A percentile compares a stretch with the other conserved stretches of the same genome.
phyloP scores from a whole-genome alignment of 371 early-diverging fungal genomes.

The Rhizopus delemar region DNA sequence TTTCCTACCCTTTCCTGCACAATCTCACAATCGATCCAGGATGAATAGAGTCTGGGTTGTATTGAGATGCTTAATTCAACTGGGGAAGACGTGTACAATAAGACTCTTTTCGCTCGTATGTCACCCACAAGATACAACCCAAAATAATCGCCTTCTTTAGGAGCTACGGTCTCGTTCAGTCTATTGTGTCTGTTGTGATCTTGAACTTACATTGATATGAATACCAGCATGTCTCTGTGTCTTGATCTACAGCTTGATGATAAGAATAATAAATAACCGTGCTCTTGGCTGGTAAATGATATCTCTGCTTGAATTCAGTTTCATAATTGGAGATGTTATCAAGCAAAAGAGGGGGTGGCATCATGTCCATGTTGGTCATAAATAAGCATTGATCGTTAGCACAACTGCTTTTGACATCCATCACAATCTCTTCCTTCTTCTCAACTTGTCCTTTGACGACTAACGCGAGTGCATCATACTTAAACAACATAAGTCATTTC shows the following conservation, averaged over 20 bases:
- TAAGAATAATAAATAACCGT: conserved; percentile 48
- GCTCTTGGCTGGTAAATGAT: conserved; percentile 30
- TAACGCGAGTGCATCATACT: conserved; percentile 34
- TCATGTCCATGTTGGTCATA: conserved; percentile 53
- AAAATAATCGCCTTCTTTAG: neutral
- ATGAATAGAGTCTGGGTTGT: conserved; percentile 16
- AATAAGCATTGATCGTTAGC: conserved; percentile 64
- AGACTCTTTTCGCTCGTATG: conserved; percentile 33
- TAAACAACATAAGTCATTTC: neutral
- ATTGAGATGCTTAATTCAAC: conserved; percentile 32
- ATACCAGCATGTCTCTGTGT: conserved; percentile 60
- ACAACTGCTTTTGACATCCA: conserved; percentile 25
- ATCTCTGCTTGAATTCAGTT: conserved; percentile 2
- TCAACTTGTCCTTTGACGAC: conserved; percentile 22
- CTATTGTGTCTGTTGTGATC: neutral
- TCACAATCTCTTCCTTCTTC: neutral
- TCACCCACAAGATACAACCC: conserved; percentile 46
- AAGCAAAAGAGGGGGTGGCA: conserved; percentile 48
- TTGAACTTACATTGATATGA: conserved; percentile 35
- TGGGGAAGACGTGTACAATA: conserved; percentile 22
- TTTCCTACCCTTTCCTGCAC: neutral
- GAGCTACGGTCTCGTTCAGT: neutral
- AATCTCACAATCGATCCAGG: conserved; percentile 21
- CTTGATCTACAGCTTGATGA: conserved; percentile 60
- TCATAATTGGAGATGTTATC: conserved; percentile 41